Evolutionary conservation across 768 basidiomycete genomes (phyloP).

Genomic region (Lactarius sp.): DNA sequence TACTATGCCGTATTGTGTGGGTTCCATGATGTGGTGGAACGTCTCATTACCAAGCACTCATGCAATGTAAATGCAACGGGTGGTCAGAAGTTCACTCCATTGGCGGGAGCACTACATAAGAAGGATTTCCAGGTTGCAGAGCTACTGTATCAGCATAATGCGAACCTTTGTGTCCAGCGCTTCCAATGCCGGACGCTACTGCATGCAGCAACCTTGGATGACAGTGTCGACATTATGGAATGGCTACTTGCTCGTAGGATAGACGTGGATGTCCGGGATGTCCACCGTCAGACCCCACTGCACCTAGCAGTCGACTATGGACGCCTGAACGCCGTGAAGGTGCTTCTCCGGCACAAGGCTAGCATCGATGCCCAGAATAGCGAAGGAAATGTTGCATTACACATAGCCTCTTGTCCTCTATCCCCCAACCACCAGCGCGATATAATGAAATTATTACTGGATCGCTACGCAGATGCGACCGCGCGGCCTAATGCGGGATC

Average conservation of each 20-base stretch:
- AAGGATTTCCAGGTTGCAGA: background rate
- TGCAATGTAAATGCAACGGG: background rate
- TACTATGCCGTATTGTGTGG: constrained; percentile 7
- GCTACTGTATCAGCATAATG: background rate
- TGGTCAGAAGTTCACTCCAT: background rate
- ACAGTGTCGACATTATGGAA: background rate
- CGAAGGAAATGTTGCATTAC: background rate
- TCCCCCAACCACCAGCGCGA: background rate
- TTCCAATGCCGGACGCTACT: background rate
- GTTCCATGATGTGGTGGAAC: background rate
- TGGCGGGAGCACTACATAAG: background rate
- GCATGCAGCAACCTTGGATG: background rate
- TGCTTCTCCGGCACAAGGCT: background rate
- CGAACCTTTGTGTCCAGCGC: background rate
- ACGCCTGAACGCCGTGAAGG: background rate
- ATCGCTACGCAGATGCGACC: background rate
- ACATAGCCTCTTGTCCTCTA: background rate
- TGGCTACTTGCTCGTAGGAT: constrained; percentile 1
- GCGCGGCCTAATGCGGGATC: background rate
- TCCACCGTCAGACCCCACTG: no score
- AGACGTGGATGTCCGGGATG: background rate
- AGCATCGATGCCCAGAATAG: background rate
- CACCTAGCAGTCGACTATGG: background rate
- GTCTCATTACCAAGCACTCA: background rate
- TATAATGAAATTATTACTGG: background rate